These are phyloP conservation scores for Mycena rosella DNA, from an alignment of 768 basidiomycete species.

Conservation along the genomic window DNA sequence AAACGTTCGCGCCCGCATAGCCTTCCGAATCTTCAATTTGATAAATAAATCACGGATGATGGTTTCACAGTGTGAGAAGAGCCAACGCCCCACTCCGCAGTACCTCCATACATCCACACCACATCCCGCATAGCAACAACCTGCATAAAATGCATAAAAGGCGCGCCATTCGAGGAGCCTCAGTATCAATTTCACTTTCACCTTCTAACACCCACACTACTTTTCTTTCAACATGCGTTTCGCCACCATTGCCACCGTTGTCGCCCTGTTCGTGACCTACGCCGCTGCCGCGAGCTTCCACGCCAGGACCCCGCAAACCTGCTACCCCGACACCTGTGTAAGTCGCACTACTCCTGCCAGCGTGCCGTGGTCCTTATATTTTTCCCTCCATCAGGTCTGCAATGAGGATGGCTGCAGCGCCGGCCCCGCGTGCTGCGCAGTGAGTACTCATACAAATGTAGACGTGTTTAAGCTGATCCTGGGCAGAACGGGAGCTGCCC, in stretches of 20 bases:
- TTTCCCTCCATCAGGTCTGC: not conserved
- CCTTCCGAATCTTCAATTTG: no score
- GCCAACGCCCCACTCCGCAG: no score
- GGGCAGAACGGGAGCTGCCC: slow-evolving; percentile 8
- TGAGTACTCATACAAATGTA: not conserved
- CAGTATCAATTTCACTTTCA: not conserved
- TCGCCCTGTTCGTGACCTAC: not conserved
- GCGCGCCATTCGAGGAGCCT: not conserved
- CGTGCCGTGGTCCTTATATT: not conserved
- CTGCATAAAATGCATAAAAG: not conserved
- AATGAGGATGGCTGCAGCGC: slow-evolving; percentile 1
- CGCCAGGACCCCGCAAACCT: not conserved
- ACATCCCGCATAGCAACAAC: not conserved
- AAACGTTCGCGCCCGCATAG: no score
- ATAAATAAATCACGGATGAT: no score
- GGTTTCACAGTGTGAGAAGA: no score
- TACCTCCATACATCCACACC: no score
- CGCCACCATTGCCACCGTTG: not conserved
- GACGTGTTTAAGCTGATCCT: not conserved
- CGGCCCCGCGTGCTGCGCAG: slow-evolving; percentile 1
- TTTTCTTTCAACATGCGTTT: not conserved
- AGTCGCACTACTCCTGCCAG: not conserved
- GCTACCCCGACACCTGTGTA: slow-evolving; percentile 1
- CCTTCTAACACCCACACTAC: not conserved
- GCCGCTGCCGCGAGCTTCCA: slow-evolving; percentile 3